Evolutionary conservation across 164 flowering plant genomes (phyloP).

Genomic region (Protea cynaroides): DNA sequence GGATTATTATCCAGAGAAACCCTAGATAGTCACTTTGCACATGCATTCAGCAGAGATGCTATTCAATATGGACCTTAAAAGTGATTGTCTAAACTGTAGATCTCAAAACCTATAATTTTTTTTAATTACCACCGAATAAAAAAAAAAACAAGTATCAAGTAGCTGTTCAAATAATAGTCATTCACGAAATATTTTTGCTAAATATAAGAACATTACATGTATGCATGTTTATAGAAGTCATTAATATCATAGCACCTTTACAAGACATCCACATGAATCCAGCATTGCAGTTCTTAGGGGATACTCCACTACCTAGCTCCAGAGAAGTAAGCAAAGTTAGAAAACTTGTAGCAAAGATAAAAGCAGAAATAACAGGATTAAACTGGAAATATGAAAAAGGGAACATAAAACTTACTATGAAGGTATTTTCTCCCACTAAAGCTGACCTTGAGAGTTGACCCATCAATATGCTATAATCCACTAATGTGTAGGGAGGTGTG

Average conservation of each 20-base stretch:
- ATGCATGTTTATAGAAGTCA: not conserved
- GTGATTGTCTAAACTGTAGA: too few relatives aligned
- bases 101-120: too few relatives aligned
- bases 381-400: not conserved
- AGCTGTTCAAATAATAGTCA: too few relatives aligned
- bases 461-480: conserved; percentile 74
- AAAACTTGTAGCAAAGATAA: not conserved
- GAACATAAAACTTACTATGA: conserved; percentile 49
- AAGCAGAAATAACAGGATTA: not conserved
- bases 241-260: conserved; percentile 42
- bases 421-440: conserved; percentile 67
- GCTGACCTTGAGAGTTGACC: conserved; percentile 59
- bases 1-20: too few relatives aligned
- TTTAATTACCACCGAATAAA: too few relatives aligned
- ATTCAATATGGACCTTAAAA: too few relatives aligned
- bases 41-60: too few relatives aligned
- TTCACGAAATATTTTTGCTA: not conserved
- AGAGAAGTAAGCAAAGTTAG: conserved; percentile 5
- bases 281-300: conserved; percentile 65
- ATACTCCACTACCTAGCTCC: conserved; percentile 75
- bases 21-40: too few relatives aligned
- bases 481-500: conserved; percentile 84
- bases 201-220: not conserved
- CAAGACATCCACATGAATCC: conserved; percentile 71
- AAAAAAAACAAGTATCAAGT: too few relatives aligned